Evolutionary conservation across 176 grass and related monocot species (phyloP).

Genomic region (Dactylis glomerata): DNA sequence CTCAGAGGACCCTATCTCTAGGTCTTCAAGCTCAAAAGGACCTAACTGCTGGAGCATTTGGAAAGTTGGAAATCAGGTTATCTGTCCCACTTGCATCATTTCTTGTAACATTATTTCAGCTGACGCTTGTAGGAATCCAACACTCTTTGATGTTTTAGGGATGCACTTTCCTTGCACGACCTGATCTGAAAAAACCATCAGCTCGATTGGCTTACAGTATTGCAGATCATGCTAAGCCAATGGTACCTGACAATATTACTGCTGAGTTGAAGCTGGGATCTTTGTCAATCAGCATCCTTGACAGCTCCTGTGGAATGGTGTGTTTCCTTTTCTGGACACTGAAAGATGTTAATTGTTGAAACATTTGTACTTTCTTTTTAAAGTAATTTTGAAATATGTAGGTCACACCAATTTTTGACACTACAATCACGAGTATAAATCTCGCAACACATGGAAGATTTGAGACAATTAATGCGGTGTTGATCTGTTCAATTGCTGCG

Average conservation of each 20-base stretch:
- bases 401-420: conserved; percentile 89
- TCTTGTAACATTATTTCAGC: conserved; percentile 1
- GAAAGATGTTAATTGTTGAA: conserved; percentile 8
- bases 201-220: conserved; percentile 75
- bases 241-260: conserved; percentile 78
- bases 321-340: background rate
- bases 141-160: conserved; percentile 50
- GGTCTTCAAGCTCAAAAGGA: conserved; percentile 74
- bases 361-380: background rate
- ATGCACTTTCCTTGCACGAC: conserved; percentile 84
- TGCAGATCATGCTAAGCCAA: conserved; percentile 80
- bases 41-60: conserved; percentile 95
- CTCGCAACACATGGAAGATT: conserved; percentile 86
- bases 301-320: conserved; percentile 87
- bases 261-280: conserved; percentile 82
- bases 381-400: conserved; percentile 36
- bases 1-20: conserved; percentile 68
- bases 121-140: conserved; percentile 5
- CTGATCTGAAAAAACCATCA: conserved; percentile 91
- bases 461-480: conserved; percentile 86
- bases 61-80: conserved; percentile 97
- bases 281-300: conserved; percentile 82
- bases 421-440: conserved; percentile 84
- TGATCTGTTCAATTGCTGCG: conserved; percentile 90
- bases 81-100: background rate